Evolutionary conservation across 116 monocot species (phyloP).

Genomic region (Dioscorea cayenensis): DNA sequence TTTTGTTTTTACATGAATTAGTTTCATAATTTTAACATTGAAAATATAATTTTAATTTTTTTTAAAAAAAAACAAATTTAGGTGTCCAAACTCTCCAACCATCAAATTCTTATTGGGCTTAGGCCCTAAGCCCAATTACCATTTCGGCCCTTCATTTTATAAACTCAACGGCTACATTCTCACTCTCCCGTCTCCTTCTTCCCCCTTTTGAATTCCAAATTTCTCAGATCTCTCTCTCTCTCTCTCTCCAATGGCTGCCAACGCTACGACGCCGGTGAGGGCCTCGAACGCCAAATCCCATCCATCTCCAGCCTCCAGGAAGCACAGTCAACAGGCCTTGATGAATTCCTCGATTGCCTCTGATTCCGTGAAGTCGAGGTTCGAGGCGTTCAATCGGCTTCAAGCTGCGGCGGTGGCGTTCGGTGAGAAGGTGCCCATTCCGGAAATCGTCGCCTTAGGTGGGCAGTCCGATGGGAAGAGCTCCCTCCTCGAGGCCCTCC

Average conservation of each 20-base stretch:
- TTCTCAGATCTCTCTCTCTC: constrained; percentile 6
- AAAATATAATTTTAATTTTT: no score
- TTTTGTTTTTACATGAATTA: no score
- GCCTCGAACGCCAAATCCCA: constrained; percentile 32
- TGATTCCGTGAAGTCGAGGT: constrained; percentile 51
- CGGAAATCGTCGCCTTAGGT: constrained; percentile 91
- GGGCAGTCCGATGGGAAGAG: constrained; percentile 98
- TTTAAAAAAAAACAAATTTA: no score
- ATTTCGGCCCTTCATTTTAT: background rate
- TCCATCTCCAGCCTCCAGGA: constrained; percentile 9
- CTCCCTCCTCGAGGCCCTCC: constrained; percentile 88
- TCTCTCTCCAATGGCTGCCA: constrained; percentile 20
- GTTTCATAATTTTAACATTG: no score
- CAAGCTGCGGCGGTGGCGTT: constrained; percentile 95
- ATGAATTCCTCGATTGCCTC: constrained; percentile 6
- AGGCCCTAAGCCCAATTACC: no score
- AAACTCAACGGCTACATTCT: constrained; percentile 2
- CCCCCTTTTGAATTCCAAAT: background rate
- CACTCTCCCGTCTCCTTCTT: background rate
- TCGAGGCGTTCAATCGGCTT: constrained; percentile 97
- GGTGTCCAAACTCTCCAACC: no score
- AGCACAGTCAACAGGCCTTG: background rate
- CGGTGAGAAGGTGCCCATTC: constrained; percentile 91
- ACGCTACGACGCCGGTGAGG: constrained; percentile 19
- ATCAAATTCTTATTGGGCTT: no score